Base-by-base conservation (phyloP, 2,329 filamentous ascomycete species). In the Xylariaceae sp. region DNA sequence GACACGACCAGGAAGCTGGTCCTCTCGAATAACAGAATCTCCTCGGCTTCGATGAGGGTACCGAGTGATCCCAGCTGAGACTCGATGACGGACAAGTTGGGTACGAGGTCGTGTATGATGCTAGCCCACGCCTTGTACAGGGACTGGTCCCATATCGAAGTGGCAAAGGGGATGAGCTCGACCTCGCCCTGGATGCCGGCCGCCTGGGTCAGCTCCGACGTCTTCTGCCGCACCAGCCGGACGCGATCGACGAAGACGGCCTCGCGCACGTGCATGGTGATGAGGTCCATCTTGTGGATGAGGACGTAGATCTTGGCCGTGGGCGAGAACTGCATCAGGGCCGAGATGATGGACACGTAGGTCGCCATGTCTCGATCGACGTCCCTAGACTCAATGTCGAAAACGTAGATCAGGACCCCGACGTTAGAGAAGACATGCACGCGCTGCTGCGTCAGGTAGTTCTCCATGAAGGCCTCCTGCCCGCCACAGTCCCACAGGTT, bases 401-500 rank as follows among this genome's bases (percentile, higher is more conserved):
- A 98, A 63, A 98, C 92, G 69, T 98, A 98, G 64, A 98, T 97
- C 42, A 98, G 78, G 36, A 97, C 92, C 35, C 89, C 90, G 46
- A 96, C 92, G 61, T 92, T 90, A 57, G 83, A 88, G 69, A 98
- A 98, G 63, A 98, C 90, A 66, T 97, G 92, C 40, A 88, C 83
- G 44, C 92, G 86, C 67, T 97, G 92, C 56, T 94, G 87, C 12
- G 86, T 89, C 46, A 98, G 83, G 68, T 97, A 98, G 63, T 94
- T 96, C 60, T 97, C 92, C 74, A 95, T 95, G 61, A 98, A 98
- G 26, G 90, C 90, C 65, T 97, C 92, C 70, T 98, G 92, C 43
- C 90, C 92, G 68, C 92, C 92, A 62, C 92, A 98, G 66, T 98
- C 92, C 92, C 92, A 98, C 13, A 98, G 77, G 65, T 98, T 97